Evolutionary conservation across 805 yeast genomes (phyloP).

Genomic region (Starmerella cellae): DNA sequence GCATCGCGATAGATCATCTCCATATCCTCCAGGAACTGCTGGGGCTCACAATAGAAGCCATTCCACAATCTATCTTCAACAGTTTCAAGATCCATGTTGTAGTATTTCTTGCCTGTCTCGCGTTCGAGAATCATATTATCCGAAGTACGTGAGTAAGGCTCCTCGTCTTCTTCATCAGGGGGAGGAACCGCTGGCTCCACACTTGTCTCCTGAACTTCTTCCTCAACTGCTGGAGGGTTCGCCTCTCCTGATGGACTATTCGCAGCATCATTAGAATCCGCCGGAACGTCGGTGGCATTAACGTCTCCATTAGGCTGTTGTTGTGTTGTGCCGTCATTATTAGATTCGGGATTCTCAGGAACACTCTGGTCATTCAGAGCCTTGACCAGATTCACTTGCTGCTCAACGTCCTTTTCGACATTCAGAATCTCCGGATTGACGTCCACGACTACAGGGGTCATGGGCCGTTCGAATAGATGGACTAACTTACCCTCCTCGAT

Average conservation of each 20-base stretch:
- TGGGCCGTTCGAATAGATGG: slow-evolving; percentile 55
- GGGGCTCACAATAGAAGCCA: slow-evolving; percentile 86
- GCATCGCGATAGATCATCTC: slow-evolving; percentile 75
- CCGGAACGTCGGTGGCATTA: background rate
- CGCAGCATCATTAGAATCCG: slow-evolving; percentile 26
- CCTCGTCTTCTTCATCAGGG: slow-evolving; percentile 19
- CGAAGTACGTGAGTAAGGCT: slow-evolving; percentile 30
- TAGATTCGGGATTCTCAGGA: background rate
- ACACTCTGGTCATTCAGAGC: no score
- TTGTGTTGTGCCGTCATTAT: no score
- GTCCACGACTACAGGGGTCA: background rate
- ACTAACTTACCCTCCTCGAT: slow-evolving; percentile 62
- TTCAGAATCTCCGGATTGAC: background rate
- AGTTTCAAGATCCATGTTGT: slow-evolving; percentile 86
- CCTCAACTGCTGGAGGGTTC: background rate
- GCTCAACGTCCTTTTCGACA: background rate
- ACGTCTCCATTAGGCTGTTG: background rate
- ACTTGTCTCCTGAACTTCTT: slow-evolving; percentile 3
- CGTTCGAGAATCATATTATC: slow-evolving; percentile 73
- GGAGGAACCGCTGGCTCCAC: no score
- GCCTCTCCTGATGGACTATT: slow-evolving; percentile 12
- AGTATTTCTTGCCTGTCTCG: slow-evolving; percentile 55
- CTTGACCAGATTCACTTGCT: no score
- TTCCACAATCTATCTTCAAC: slow-evolving; percentile 95
- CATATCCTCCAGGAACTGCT: slow-evolving; percentile 73